Conservation (phyloP, 169 alveolate species). For the Plasmodium falciparum region DNA sequence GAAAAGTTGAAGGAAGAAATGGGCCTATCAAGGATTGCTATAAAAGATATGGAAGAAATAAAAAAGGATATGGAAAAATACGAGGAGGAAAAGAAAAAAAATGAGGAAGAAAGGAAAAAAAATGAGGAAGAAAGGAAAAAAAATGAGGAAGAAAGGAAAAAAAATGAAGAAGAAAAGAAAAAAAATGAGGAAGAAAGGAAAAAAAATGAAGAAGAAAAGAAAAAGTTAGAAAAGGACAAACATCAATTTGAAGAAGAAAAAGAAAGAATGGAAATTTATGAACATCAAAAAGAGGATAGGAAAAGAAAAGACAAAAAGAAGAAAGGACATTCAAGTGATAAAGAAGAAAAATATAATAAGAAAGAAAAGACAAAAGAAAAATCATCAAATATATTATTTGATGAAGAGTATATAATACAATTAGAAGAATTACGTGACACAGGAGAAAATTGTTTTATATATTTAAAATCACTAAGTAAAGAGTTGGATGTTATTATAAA, state of each 20-base stretch:
- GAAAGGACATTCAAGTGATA: not conserved
- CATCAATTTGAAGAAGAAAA: constrained; percentile 10
- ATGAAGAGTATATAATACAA: constrained; percentile 15
- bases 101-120: not conserved
- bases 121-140: not conserved
- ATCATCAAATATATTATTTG: not conserved
- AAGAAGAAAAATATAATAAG: not conserved
- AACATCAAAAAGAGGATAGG: not conserved
- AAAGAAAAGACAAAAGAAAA: not conserved
- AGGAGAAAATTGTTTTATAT: not conserved
- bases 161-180: not conserved
- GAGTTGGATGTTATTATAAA: constrained; percentile 37
- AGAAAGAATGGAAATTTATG: not conserved
- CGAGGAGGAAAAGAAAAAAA: too few species aligned
- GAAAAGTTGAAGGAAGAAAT: too few species aligned
- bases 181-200: too few species aligned
- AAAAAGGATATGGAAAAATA: too few species aligned
- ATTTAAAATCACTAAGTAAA: constrained; percentile 8
- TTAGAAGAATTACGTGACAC: not conserved
- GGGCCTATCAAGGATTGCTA: too few species aligned
- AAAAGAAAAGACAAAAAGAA: not conserved
- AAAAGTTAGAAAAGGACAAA: not conserved
- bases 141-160: not conserved
- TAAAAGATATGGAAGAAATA: too few species aligned
- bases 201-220: not conserved